Evolutionary conservation across 192 early-diverging fungal species (phyloP).

Genomic region (Backusella westeae): DNA sequence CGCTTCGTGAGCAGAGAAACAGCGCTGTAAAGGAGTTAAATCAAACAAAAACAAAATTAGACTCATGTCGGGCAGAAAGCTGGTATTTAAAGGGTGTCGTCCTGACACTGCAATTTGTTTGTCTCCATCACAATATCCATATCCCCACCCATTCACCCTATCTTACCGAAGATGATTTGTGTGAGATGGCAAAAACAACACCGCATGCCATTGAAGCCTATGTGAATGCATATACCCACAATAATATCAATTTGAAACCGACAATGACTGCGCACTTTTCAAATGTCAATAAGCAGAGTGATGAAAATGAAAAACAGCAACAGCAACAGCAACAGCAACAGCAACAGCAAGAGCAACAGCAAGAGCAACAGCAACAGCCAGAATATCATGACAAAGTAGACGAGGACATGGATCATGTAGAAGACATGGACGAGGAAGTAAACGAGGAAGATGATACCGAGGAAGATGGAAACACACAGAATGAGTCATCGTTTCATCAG

Average conservation of each 20-base stretch:
- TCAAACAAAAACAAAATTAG: slow-evolving; percentile 42
- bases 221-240: slow-evolving; percentile 35
- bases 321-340: not conserved
- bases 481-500: not conserved
- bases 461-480: not conserved
- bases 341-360: not conserved
- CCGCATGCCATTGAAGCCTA: slow-evolving; percentile 38
- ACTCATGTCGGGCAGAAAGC: slow-evolving; percentile 44
- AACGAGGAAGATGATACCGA: not conserved
- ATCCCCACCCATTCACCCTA: slow-evolving; percentile 36
- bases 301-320: not conserved
- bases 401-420: not conserved
- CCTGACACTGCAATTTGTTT: slow-evolving; percentile 44
- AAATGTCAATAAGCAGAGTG: not conserved
- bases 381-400: not conserved
- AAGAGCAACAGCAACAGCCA: too few relatives aligned
- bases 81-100: slow-evolving; percentile 50
- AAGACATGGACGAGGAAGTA: not conserved
- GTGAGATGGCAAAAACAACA: slow-evolving; percentile 32
- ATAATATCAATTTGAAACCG: slow-evolving; percentile 26
- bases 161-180: slow-evolving; percentile 28
- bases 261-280: slow-evolving; percentile 29
- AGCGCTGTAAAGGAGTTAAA: slow-evolving; percentile 43
- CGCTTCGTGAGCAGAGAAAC: slow-evolving; percentile 58
- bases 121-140: slow-evolving; percentile 35